Percentiles rank a stretch among this genome's conserved stretches.
Evolutionary conservation across 2,329 filamentous ascomycete genomes (phyloP).

Genomic region (Neospermospora avenae): DNA sequence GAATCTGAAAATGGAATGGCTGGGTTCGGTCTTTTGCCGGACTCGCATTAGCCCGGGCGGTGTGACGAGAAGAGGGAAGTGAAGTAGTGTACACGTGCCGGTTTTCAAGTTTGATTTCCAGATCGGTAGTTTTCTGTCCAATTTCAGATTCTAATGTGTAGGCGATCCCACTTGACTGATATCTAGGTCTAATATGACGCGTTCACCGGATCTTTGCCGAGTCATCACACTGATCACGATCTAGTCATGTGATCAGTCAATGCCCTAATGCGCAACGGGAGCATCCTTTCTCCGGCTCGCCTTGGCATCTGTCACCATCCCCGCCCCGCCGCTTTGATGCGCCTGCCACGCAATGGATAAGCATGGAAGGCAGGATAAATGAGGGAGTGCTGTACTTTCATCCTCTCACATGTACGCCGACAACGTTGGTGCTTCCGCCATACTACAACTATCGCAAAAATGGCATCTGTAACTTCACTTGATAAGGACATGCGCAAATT

Average conservation of each 20-base stretch:
- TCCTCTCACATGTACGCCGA: background rate
- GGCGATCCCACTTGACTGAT: background rate
- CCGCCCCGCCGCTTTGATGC: background rate
- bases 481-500: constrained; percentile 94
- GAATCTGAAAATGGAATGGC: background rate
- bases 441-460: constrained; percentile 39
- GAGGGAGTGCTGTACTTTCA: background rate
- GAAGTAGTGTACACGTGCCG: background rate
- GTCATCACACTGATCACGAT: background rate
- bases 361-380: background rate
- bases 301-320: background rate
- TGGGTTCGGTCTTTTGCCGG: background rate
- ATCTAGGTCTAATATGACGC: background rate
- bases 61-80: background rate
- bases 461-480: constrained; percentile 91
- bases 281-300: no score
- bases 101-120: background rate
- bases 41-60: background rate
- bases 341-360: constrained; percentile 10
- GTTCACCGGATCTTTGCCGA: no score
- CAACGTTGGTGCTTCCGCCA: background rate
- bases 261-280: background rate
- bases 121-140: background rate
- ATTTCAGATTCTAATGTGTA: background rate
- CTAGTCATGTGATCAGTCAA: background rate